These are phyloP conservation scores for Pigoraptor vietnamica DNA, from an alignment of 78 protist species.

Conservation along the genomic window DNA sequence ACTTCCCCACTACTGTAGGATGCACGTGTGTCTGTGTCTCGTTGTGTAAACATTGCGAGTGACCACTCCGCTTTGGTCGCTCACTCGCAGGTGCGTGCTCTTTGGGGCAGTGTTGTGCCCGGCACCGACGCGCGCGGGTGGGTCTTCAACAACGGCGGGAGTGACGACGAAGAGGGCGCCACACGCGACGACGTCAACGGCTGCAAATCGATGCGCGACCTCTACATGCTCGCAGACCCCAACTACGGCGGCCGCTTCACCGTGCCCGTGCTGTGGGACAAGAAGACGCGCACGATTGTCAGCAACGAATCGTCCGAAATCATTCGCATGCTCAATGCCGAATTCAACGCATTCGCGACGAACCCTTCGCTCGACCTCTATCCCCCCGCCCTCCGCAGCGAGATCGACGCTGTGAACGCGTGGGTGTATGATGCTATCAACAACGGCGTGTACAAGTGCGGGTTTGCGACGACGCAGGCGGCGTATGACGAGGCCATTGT, in stretches of 20 bases:
- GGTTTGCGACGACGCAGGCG: slow-evolving; percentile 62
- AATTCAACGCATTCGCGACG: slow-evolving; percentile 47
- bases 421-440: slow-evolving; percentile 49
- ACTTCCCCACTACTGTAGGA: no score
- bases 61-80: no score
- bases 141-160: no score
- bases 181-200: no score
- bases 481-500: slow-evolving; percentile 39
- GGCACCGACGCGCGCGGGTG: no score
- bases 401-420: slow-evolving; percentile 50
- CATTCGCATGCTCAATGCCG: slow-evolving; percentile 56
- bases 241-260: slow-evolving; percentile 46
- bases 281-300: slow-evolving; percentile 48
- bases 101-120: no score
- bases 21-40: no score
- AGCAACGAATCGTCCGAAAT: slow-evolving; percentile 78
- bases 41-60: no score
- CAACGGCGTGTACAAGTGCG: slow-evolving; percentile 79
- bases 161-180: no score
- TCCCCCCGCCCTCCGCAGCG: slow-evolving; percentile 25
- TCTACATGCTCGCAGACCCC: slow-evolving; percentile 28
- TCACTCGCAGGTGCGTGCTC: no score
- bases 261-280: slow-evolving; percentile 76
- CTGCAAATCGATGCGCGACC: slow-evolving; percentile 5
- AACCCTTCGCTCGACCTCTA: slow-evolving; percentile 49